A percentile compares a stretch with the other conserved stretches of the same genome.
These are phyloP conservation scores for Yamadazyma mexicana DNA, from an alignment of 1,139 yeast species.

Conservation along the genomic window DNA sequence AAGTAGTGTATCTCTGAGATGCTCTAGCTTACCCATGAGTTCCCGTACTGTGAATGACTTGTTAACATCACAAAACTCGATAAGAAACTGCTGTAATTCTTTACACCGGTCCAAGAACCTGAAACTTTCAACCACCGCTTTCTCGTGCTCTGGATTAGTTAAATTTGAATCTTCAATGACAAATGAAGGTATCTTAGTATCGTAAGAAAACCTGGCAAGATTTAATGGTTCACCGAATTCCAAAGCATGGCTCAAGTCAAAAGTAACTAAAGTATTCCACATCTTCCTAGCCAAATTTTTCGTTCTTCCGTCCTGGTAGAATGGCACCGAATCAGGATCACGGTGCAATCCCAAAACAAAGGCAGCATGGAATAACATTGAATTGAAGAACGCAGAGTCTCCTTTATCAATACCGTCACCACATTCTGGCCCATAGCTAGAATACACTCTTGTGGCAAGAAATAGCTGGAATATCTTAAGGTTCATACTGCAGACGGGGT, in stretches of 20 bases:
- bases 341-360: constrained; percentile 45
- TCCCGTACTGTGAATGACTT: constrained; percentile 7
- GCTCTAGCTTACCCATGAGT: constrained; percentile 11
- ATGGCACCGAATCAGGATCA: constrained; percentile 27
- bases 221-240: constrained; percentile 41
- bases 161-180: constrained; percentile 23
- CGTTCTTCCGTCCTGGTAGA: constrained; percentile 17
- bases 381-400: constrained; percentile 39
- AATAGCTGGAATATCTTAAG: constrained; percentile 37
- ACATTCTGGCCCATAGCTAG: constrained; percentile 47
- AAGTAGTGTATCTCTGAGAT: constrained; percentile 10
- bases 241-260: constrained; percentile 38
- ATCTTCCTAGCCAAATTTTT: constrained; percentile 29
- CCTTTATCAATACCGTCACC: constrained; percentile 52
- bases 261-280: constrained; percentile 24
- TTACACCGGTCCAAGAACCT: constrained; percentile 10
- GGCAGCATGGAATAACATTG: constrained; percentile 42
- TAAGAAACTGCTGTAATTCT: constrained; percentile 13
- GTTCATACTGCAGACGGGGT: constrained; percentile 15
- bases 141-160: constrained; percentile 27
- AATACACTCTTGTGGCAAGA: constrained; percentile 37
- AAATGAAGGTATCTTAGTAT: constrained; percentile 30
- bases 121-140: constrained; percentile 13
- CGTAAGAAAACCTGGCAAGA: constrained; percentile 29
- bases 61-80: constrained; percentile 12